Evolutionary conservation across 2,329 filamentous ascomycete species (phyloP).

Genomic region (Alternaria tenuissima): DNA sequence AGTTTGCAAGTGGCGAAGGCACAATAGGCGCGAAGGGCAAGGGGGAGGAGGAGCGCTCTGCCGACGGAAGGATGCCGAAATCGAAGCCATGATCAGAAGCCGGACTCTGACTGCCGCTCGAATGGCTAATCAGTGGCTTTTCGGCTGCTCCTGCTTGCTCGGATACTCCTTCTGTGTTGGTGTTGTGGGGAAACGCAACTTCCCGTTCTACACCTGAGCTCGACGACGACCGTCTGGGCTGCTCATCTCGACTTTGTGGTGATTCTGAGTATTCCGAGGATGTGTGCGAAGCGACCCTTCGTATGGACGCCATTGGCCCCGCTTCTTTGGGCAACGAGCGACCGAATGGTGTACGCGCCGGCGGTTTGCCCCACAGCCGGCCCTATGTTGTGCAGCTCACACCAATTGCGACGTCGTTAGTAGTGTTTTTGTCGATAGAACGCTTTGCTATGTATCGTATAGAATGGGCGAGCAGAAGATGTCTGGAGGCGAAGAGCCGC

Average conservation of each 20-base stretch:
- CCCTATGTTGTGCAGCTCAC: conserved; percentile 8
- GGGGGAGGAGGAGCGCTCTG: conserved; percentile 10
- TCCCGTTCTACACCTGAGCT: conserved; percentile 33
- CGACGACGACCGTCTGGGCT: conserved; percentile 32
- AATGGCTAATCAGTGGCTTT: conserved; percentile 2
- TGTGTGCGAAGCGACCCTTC: conserved; percentile 29
- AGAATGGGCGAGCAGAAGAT: background rate
- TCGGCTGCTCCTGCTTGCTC: conserved; percentile 12
- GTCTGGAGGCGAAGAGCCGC: background rate
- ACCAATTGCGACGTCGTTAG: background rate
- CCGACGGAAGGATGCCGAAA: conserved; percentile 11
- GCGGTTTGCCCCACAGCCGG: conserved; percentile 5
- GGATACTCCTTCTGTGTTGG: conserved; percentile 12
- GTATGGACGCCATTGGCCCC: conserved; percentile 33
- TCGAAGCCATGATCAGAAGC: conserved; percentile 16
- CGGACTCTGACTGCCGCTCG: conserved; percentile 11
- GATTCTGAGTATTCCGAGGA: conserved; percentile 20
- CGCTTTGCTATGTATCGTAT: background rate
- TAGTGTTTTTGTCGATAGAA: background rate
- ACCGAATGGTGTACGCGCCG: conserved; percentile 7
- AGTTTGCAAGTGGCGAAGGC: conserved; percentile 19
- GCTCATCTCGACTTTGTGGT: conserved; percentile 25
- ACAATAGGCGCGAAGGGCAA: conserved; percentile 18
- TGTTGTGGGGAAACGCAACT: conserved; percentile 25
- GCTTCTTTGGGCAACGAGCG: conserved; percentile 5